Conservation (phyloP, 305 asterid genomes). For the Petunia hybrid region DNA sequence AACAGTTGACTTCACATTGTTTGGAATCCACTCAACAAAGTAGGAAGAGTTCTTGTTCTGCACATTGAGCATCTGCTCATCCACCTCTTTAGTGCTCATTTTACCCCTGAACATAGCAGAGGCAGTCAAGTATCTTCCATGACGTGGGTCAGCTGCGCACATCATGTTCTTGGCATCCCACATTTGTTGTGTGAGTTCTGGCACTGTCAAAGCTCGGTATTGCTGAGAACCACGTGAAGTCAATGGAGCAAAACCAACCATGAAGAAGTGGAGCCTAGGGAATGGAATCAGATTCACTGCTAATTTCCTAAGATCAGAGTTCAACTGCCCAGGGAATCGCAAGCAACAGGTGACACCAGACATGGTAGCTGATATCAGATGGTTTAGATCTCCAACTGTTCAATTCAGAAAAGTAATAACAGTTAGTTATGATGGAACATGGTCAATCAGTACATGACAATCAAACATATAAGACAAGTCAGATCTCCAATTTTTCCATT, state of each 20-base stretch:
- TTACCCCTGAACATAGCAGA: slow-evolving; percentile 34
- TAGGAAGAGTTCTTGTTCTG: slow-evolving; percentile 26
- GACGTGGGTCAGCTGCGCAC: slow-evolving; percentile 36
- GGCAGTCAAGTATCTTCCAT: slow-evolving; percentile 32
- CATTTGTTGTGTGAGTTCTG: slow-evolving; percentile 32
- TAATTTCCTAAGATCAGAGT: slow-evolving; percentile 32
- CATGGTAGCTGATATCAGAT: slow-evolving; percentile 34
- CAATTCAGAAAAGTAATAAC: not conserved
- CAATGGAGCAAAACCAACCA: slow-evolving; percentile 34
- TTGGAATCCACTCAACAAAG: slow-evolving; percentile 15
- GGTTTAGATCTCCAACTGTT: slow-evolving; percentile 35
- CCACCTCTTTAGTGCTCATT: slow-evolving; percentile 23
- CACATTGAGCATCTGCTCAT: slow-evolving; percentile 20
- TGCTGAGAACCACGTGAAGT: slow-evolving; percentile 36
- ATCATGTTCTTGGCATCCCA: slow-evolving; percentile 39
- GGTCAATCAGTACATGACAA: not conserved
- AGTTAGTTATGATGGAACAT: not conserved
- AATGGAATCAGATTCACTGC: slow-evolving; percentile 34
- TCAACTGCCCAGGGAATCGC: slow-evolving; percentile 33
- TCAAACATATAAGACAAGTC: not conserved
- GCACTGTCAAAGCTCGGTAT: slow-evolving; percentile 28
- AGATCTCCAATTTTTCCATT: not conserved
- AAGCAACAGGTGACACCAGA: slow-evolving; percentile 32
- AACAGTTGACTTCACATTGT: not conserved
- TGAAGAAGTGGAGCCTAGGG: slow-evolving; percentile 34